Percentiles rank a stretch among this genome's conserved stretches.
These are phyloP conservation scores for Boletus barrowsii DNA, from an alignment of 768 basidiomycete genomes.

Conservation along the genomic window DNA sequence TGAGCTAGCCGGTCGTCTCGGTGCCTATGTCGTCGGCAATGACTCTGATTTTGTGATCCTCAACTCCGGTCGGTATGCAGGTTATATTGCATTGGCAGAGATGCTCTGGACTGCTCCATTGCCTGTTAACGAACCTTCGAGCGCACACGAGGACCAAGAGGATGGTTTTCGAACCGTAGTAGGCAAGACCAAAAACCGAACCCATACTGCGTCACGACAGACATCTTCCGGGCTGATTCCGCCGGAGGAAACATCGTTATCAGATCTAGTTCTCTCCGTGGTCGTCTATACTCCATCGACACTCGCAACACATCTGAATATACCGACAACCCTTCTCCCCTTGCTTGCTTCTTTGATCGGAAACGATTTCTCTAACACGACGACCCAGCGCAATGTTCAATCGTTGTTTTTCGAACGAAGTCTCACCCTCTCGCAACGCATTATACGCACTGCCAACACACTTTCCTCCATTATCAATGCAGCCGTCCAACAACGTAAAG, in stretches of 20 bases:
- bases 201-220: constrained; percentile 27
- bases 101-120: constrained; percentile 57
- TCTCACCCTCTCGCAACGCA: constrained; percentile 57
- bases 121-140: constrained; percentile 22
- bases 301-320: constrained; percentile 61
- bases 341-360: constrained; percentile 76
- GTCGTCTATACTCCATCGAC: constrained; percentile 57
- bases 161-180: constrained; percentile 60
- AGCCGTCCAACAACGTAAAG: constrained; percentile 44
- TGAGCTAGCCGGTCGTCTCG: constrained; percentile 70
- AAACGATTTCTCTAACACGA: constrained; percentile 68
- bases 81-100: constrained; percentile 74
- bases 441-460: constrained; percentile 59
- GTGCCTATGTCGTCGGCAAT: constrained; percentile 71
- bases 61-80: constrained; percentile 71
- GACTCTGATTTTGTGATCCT: constrained; percentile 85
- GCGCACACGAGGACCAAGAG: constrained; percentile 35
- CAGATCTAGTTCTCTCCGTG: constrained; percentile 49
- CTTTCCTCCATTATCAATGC: constrained; percentile 54
- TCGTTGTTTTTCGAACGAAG: constrained; percentile 65
- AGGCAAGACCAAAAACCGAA: constrained; percentile 50
- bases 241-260: constrained; percentile 37
- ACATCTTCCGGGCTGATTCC: constrained; percentile 46
- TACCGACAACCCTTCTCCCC: constrained; percentile 71
- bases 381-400: constrained; percentile 50